A percentile compares a stretch with the other conserved stretches of the same genome.
Evolutionary conservation across 805 yeast species (phyloP).

Genomic region (Kuraishia piskuri): DNA sequence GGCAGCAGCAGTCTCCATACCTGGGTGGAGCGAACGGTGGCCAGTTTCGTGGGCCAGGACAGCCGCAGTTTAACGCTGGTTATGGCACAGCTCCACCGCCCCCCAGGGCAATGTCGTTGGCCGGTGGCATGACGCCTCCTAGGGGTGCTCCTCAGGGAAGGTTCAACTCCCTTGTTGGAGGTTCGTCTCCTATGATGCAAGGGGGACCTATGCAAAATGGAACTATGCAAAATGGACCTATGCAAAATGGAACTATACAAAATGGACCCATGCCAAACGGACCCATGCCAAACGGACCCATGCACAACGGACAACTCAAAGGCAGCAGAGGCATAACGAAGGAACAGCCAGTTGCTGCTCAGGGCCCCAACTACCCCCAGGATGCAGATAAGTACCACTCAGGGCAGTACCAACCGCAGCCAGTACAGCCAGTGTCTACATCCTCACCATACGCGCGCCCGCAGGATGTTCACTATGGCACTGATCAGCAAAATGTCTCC

Average conservation of each 20-base stretch:
- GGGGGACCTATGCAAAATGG: not conserved
- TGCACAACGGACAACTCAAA: not conserved
- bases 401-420: no score
- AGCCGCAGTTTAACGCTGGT: not conserved
- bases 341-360: no score
- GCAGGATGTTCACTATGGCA: not conserved
- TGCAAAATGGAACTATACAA: not conserved
- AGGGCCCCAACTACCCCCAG: no score
- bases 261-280: not conserved
- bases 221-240: not conserved
- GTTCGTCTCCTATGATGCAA: not conserved
- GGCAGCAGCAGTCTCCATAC: not conserved
- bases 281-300: not conserved
- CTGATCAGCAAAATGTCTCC: not conserved
- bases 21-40: not conserved
- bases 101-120: conserved; percentile 24
- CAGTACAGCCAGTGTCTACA: no score
- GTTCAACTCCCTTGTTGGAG: not conserved
- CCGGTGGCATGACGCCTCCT: conserved; percentile 8
- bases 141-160: not conserved
- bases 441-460: not conserved
- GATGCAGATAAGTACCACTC: no score
- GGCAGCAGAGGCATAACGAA: no score
- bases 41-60: not conserved
- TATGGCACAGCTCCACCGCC: conserved; percentile 5